A percentile compares a stretch with the other conserved stretches of the same genome.
Conservation (phyloP, 2,329 filamentous ascomycete genomes). For the Colletotrichum melonis region DNA sequence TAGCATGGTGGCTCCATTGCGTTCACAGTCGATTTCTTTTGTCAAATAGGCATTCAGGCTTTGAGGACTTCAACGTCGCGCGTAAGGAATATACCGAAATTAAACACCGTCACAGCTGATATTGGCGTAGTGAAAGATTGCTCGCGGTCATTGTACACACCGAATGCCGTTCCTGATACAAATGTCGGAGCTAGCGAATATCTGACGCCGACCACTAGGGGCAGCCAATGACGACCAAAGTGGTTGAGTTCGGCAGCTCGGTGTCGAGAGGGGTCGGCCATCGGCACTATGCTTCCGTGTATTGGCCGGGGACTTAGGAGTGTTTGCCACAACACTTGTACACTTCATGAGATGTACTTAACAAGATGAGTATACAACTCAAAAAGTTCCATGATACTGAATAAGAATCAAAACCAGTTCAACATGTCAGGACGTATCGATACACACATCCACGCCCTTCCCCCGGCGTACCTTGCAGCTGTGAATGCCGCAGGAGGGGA, state of each 20-base stretch:
- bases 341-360: not conserved
- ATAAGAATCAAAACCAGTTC: not conserved
- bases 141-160: not conserved
- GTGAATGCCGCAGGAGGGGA: slow-evolving; percentile 30
- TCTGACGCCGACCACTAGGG: not conserved
- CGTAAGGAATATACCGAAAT: not conserved
- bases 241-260: not conserved
- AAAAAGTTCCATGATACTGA: not conserved
- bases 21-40: too few species aligned
- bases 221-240: not conserved
- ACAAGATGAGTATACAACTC: not conserved
- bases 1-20: too few species aligned
- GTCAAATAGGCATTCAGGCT: too few species aligned
- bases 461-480: slow-evolving; percentile 24
- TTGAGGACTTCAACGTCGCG: not conserved
- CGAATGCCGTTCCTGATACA: not conserved
- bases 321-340: not conserved
- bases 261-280: not conserved
- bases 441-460: slow-evolving; percentile 15
- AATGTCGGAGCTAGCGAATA: not conserved
- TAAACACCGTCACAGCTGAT: not conserved
- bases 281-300: not conserved
- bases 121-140: not conserved
- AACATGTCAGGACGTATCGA: not conserved
- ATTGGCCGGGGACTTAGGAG: not conserved